Conservation (phyloP, 495 filamentous ascomycete species). For the Amniculicola lignicola region DNA sequence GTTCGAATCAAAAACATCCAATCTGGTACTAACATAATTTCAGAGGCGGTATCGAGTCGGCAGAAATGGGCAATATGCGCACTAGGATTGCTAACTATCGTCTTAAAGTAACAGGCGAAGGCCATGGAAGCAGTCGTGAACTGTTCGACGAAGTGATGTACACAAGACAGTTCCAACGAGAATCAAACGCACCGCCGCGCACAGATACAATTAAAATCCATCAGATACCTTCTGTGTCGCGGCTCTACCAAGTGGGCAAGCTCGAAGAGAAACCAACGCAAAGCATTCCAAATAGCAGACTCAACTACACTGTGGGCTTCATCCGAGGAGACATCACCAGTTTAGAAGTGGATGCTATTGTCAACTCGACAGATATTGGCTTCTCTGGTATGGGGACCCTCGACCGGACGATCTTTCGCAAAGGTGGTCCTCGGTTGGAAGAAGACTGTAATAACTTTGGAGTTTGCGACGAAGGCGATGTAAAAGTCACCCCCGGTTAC, state of each 20-base stretch:
- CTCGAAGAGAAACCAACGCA: constrained; percentile 15
- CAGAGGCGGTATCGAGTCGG: constrained; percentile 8
- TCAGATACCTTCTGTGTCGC: constrained; percentile 21
- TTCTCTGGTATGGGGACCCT: constrained; percentile 24
- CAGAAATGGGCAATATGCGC: constrained; percentile 25
- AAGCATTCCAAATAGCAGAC: background rate
- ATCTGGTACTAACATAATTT: background rate
- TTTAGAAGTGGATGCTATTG: constrained; percentile 27
- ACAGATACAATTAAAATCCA: constrained; percentile 9
- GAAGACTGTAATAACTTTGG: constrained; percentile 23
- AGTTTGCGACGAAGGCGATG: constrained; percentile 21
- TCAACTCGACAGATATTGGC: constrained; percentile 27
- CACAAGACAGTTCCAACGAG: constrained; percentile 14
- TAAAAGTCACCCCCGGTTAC: constrained; percentile 22
- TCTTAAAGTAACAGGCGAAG: constrained; percentile 17
- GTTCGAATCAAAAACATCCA: background rate
- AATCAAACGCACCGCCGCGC: background rate
- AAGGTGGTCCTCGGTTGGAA: constrained; percentile 17
- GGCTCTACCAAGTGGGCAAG: constrained; percentile 24
- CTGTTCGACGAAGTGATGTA: constrained; percentile 24
- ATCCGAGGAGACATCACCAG: constrained; percentile 28
- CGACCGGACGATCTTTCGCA: constrained; percentile 20
- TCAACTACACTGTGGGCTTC: constrained; percentile 17
- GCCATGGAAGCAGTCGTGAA: background rate
- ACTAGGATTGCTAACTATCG: constrained; percentile 12